phyloP scores from a whole-genome alignment of 352 stramenopile genomes.

The Globisporangium cystogenes region DNA sequence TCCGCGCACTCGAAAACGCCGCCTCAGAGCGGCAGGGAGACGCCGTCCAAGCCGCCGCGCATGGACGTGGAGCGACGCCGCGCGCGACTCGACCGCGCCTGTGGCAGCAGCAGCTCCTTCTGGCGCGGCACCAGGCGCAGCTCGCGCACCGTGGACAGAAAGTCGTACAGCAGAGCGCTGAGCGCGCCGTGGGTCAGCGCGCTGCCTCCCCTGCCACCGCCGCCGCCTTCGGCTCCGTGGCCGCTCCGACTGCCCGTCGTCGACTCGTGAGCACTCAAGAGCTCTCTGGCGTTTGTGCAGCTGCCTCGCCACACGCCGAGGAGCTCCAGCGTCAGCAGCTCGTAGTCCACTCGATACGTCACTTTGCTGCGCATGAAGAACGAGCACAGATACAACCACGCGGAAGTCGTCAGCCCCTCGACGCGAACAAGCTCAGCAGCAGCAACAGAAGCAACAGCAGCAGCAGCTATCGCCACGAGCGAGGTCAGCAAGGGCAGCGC shows the following conservation, averaged over 20 bases:
- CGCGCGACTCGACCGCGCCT: constrained; percentile 9
- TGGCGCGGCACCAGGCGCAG: constrained; percentile 67
- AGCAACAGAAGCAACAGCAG: no score
- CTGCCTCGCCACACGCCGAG: constrained; percentile 17
- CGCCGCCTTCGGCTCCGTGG: no score
- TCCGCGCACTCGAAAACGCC: no score
- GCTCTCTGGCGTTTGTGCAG: not conserved
- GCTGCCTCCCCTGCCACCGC: not conserved
- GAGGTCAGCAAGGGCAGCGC: no score
- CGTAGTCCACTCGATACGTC: constrained; percentile 12
- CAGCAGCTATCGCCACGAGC: no score
- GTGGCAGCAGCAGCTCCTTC: constrained; percentile 55
- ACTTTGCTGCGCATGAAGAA: constrained; percentile 9
- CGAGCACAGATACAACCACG: not conserved
- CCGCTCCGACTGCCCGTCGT: no score
- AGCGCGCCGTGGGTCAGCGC: constrained; percentile 30
- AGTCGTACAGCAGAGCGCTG: constrained; percentile 51
- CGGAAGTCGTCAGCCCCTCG: no score
- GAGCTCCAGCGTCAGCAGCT: constrained; percentile 14
- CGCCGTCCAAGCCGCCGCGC: not conserved
- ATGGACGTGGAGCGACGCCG: constrained; percentile 4
- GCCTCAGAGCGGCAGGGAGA: not conserved
- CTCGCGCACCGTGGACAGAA: constrained; percentile 77
- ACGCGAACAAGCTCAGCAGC: no score
- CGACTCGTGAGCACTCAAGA: not conserved